Base-by-base conservation (phyloP, 495 filamentous ascomycete genomes). In the Umbilicaria muhlenbergii region DNA sequence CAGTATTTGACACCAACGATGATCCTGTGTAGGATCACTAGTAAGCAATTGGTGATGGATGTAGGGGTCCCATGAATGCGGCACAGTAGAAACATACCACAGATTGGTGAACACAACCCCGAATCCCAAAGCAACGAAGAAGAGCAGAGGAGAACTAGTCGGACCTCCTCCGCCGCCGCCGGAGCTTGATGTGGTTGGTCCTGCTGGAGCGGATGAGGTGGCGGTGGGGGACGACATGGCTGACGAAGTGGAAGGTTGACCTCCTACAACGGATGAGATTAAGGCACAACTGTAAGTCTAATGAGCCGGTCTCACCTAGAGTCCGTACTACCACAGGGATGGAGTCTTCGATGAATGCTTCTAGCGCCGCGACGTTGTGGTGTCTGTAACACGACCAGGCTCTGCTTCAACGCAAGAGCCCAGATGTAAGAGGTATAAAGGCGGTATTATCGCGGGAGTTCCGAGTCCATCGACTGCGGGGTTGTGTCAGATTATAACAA, bases 1-100 rank as follows among this genome's bases (percentile, higher is more conserved):
- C 91, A 98, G 62, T 98, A 98, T 62, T 98, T 98, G 40, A 98
- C 91, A 34, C 91, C 91, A 51, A 98, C 91, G 54, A 98, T 98
- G 58, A 98, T 98, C 91, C 91, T 96, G 53, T 36, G 35, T 32
- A n/a, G 41, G 43, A 44, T 38, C 38, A 32, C 36, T 16, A 32
- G 35, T 34, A 21, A 39, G 42, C 49, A 48, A 51, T 21, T 5
- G 19, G 2, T 21, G 19, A 48, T 44, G 19, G n/a, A 45, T 28
- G n/a, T 3, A 45, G 40, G 24, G 7, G 33, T 32, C 14, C n/a
- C 14, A 14, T 39, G 32, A n/a, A 41, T 40, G 31, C n/a, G 36
- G 19, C 13, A 45, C 14, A 37, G 37, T 19, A 42, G 31, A 14
- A 42, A 57, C 66, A 48, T 72, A 96, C 91, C 91, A 99, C 64